These are phyloP conservation scores for Rhodotorula sp. DNA, from an alignment of 1,284 basidiomycete species.

Conservation along the genomic window DNA sequence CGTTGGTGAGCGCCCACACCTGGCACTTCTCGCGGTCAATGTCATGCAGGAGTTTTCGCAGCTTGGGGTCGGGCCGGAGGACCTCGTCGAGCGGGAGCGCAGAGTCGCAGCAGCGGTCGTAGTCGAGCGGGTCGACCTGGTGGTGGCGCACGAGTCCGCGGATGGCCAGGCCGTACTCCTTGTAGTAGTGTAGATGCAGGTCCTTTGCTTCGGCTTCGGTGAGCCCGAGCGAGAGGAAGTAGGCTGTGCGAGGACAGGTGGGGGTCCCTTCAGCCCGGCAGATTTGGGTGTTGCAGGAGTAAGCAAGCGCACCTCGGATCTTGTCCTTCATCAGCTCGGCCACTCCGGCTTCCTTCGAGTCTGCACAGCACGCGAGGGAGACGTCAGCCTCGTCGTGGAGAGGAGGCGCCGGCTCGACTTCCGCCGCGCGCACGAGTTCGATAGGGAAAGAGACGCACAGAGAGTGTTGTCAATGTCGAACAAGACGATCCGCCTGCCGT, in stretches of 20 bases:
- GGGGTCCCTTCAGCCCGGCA: background rate
- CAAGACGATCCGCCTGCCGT: slow-evolving; percentile 27
- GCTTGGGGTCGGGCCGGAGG: slow-evolving; percentile 46
- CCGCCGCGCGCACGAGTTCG: no score
- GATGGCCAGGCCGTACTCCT: slow-evolving; percentile 52
- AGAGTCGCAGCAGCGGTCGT: slow-evolving; percentile 49
- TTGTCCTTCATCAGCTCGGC: slow-evolving; percentile 38
- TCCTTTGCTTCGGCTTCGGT: slow-evolving; percentile 47
- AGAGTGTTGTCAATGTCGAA: slow-evolving; percentile 44
- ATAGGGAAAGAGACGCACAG: slow-evolving; percentile 11
- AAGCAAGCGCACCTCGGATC: slow-evolving; percentile 22
- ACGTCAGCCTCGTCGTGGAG: background rate
- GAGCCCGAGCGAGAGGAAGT: slow-evolving; percentile 49
- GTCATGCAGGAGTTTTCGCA: slow-evolving; percentile 46
- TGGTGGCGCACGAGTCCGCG: slow-evolving; percentile 53
- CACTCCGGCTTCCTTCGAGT: slow-evolving; percentile 38
- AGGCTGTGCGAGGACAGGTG: slow-evolving; percentile 30
- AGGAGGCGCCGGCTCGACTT: background rate
- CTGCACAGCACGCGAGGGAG: background rate
- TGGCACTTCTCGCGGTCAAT: slow-evolving; percentile 50
- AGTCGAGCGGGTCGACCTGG: slow-evolving; percentile 49
- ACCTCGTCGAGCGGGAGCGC: slow-evolving; percentile 51
- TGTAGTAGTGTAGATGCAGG: slow-evolving; percentile 43
- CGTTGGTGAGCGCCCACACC: slow-evolving; percentile 43
- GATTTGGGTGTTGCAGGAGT: no score